Base-by-base conservation (phyloP, 768 basidiomycete genomes). In the Mycena capillaripes region DNA sequence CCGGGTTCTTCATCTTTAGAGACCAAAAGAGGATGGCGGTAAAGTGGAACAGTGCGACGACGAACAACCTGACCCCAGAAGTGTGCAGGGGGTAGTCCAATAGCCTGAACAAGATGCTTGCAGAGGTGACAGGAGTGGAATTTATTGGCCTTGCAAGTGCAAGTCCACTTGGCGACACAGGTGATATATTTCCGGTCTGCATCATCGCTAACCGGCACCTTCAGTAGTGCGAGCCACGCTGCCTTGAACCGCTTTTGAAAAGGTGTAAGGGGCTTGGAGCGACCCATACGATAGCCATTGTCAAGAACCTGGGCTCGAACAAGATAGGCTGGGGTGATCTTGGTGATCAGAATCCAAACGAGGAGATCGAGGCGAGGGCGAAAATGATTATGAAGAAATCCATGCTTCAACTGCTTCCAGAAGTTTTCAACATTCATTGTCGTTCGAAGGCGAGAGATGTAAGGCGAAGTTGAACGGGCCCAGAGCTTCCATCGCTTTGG, bases 21-120 rank as follows among this genome's bases (percentile, higher is more conserved):
- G 2, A 53, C 34, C 12, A 70, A 44, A 21, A 34, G 66, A 32
- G 62, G 70, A 57, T 80, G 80, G 4, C 52, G 66, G 61, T 81
- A 79, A 23, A 81, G 44, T 0, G 81, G 80, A 27, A 53, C 9
- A 7, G 69, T 67, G 16, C 77, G 71, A 3, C 78, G 75, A 0
- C 78, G 75, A 36, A 66, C 29, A 34, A 81, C 71, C 4, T 76
- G 50, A 5, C 29, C 46, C 70, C 72, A 81, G 58, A 81, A 81
- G 0, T 30, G 23, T 2, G 48, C 29, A 4, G 77, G 40, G 4
- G 69, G 67, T 12, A 38, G 25, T 27, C 55, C 62, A 64, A 79
- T 75, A 3, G 78, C 77, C 23, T 83, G 78, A 3, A 82, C 80
- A n/a, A 82, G 78, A 59, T 83, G 80, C 64, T 83, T 83, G 79